phyloP scores from a whole-genome alignment of 2,329 filamentous ascomycete genomes.

The Paecilomyces fulvus region DNA sequence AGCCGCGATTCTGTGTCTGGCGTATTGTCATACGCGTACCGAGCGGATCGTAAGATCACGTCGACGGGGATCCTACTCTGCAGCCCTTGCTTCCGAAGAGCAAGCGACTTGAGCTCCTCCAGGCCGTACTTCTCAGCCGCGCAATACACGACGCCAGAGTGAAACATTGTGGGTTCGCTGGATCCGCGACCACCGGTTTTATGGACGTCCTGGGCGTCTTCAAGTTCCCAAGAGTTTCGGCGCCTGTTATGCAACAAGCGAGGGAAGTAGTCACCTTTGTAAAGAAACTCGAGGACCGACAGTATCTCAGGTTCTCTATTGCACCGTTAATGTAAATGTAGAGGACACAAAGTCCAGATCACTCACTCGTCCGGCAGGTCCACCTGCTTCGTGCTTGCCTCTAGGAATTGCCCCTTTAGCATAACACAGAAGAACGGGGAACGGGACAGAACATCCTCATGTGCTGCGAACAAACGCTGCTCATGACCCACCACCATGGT shows the following conservation, averaged over 20 bases:
- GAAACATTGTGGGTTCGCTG: constrained; percentile 69
- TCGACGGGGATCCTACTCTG: constrained; percentile 87
- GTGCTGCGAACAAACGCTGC: constrained; percentile 84
- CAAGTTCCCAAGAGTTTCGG: constrained; percentile 81
- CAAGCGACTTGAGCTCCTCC: constrained; percentile 83
- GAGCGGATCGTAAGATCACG: constrained; percentile 83
- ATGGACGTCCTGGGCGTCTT: constrained; percentile 54
- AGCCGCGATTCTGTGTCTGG: constrained; percentile 86
- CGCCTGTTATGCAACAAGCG: constrained; percentile 80
- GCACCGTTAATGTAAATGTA: constrained; percentile 19
- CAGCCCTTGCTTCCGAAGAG: constrained; percentile 88
- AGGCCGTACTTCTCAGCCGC: constrained; percentile 83
- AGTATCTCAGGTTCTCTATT: constrained; percentile 84
- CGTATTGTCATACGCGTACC: constrained; percentile 93
- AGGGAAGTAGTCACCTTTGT: constrained; percentile 94
- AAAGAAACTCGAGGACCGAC: constrained; percentile 91
- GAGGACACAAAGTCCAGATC: neutral
- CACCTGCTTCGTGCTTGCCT: constrained; percentile 64
- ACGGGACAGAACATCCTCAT: constrained; percentile 82
- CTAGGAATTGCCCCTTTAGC: constrained; percentile 64
- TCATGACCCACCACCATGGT: constrained; percentile 78
- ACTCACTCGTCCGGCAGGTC: constrained; percentile 57
- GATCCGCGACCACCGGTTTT: constrained; percentile 51
- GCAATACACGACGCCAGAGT: constrained; percentile 78
- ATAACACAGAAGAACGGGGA: constrained; percentile 74